These are phyloP conservation scores for Cryptococcus floricola DNA, from an alignment of 1,284 basidiomycete species.

Conservation along the genomic window DNA sequence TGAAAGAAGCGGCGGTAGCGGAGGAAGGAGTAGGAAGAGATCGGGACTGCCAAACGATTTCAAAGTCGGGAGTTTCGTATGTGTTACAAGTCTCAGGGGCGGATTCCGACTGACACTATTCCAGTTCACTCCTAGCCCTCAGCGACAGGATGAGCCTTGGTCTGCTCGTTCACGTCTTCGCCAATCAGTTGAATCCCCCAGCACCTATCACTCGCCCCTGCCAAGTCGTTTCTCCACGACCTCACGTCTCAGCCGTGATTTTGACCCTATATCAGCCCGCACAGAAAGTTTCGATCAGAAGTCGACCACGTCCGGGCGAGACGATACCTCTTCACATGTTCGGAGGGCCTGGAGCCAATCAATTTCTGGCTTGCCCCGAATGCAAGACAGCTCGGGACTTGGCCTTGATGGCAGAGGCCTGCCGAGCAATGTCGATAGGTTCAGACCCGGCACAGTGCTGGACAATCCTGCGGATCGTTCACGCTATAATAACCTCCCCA, in stretches of 20 bases:
- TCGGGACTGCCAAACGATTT: slow-evolving; percentile 38
- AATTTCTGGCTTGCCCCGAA: slow-evolving; percentile 23
- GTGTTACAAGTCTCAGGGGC: slow-evolving; percentile 3
- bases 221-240: slow-evolving; percentile 8
- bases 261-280: slow-evolving; percentile 6
- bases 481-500: slow-evolving; percentile 4
- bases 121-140: slow-evolving; percentile 30
- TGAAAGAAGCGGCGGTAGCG: slow-evolving; percentile 26
- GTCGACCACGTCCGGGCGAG: slow-evolving; percentile 3
- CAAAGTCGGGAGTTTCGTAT: slow-evolving; percentile 28
- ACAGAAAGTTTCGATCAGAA: slow-evolving; percentile 15
- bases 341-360: slow-evolving; percentile 28
- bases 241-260: slow-evolving; percentile 6
- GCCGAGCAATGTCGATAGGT: slow-evolving; percentile 8
- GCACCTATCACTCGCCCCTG: slow-evolving; percentile 8
- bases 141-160: slow-evolving; percentile 5
- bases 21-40: slow-evolving; percentile 20
- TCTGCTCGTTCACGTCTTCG: slow-evolving; percentile 15
- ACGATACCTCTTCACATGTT: slow-evolving; percentile 11
- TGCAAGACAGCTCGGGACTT: not conserved
- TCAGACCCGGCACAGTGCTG: slow-evolving; percentile 19
- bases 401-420: slow-evolving; percentile 10
- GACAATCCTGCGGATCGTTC: slow-evolving; percentile 8
- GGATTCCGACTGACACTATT: not conserved
- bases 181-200: slow-evolving; percentile 14